Conservation (phyloP, 208 protist genomes). For the Leishmania major region DNA sequence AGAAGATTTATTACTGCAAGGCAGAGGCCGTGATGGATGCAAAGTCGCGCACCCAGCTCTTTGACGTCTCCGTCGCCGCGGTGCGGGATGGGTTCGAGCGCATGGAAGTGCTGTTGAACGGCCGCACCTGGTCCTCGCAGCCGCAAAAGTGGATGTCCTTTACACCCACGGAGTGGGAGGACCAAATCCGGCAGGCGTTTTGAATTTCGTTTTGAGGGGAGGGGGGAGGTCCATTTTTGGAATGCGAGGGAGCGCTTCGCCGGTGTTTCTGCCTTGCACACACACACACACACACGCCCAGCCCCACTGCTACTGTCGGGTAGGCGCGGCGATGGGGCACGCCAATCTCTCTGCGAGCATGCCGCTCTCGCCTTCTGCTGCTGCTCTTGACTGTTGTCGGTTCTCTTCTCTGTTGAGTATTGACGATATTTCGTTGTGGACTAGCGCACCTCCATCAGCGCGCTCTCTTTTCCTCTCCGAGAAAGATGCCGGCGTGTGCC, state of each 20-base stretch:
- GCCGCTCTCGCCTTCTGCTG: not conserved
- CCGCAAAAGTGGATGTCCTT: slow-evolving; percentile 72
- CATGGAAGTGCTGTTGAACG: slow-evolving; percentile 51
- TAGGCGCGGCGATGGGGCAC: not conserved
- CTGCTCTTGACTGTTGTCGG: not conserved
- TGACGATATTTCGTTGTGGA: not conserved
- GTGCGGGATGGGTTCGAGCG: slow-evolving; percentile 54
- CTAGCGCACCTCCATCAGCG: not conserved
- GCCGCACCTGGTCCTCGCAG: slow-evolving; percentile 64
- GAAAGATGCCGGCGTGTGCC: not conserved
- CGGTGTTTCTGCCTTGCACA: not conserved
- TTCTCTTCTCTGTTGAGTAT: not conserved
- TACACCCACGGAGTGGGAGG: slow-evolving; percentile 47
- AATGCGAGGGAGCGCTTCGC: not conserved
- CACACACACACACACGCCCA: not conserved
- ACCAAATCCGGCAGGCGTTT: slow-evolving; percentile 57
- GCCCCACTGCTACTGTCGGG: too few relatives aligned
- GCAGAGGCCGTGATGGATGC: slow-evolving; percentile 61
- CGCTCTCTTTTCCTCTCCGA: not conserved
- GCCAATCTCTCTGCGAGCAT: not conserved
- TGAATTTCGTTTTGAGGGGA: slow-evolving; percentile 16
- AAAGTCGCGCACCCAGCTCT: slow-evolving; percentile 50
- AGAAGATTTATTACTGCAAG: slow-evolving; percentile 59
- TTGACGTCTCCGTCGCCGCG: slow-evolving; percentile 52
- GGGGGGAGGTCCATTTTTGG: not conserved